These are phyloP conservation scores for Globisporangium ultimum DNA, from an alignment of 352 stramenopile species.

Conservation along the genomic window DNA sequence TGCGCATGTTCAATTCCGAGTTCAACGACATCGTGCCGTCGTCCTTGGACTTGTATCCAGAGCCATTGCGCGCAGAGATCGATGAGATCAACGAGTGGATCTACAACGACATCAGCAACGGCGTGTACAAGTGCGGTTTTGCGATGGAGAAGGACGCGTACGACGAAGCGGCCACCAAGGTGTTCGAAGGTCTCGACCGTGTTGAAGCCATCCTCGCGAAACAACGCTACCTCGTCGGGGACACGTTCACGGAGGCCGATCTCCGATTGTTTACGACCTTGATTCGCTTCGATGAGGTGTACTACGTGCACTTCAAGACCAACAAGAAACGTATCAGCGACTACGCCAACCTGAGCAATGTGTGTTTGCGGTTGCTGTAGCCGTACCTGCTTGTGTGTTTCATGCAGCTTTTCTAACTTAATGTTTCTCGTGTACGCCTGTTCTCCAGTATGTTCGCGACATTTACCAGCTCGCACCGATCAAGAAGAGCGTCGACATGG, in stretches of 20 bases:
- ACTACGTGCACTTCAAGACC: conserved; percentile 87
- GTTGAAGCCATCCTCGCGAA: conserved; percentile 65
- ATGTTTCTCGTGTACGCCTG: too few relatives aligned
- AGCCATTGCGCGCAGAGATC: conserved; percentile 72
- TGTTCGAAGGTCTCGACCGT: conserved; percentile 68
- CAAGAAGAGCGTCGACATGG: conserved; percentile 83
- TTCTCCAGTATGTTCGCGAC: conserved; percentile 56
- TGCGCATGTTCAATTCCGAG: conserved; percentile 88
- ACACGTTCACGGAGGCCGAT: conserved; percentile 74
- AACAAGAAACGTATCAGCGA: conserved; percentile 87
- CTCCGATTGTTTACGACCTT: conserved; percentile 80
- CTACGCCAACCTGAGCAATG: conserved; percentile 83
- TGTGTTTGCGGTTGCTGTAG: conserved; percentile 18
- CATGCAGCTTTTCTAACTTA: too few relatives aligned
- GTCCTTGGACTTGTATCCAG: conserved; percentile 77
- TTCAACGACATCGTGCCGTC: conserved; percentile 74
- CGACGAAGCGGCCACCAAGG: conserved; percentile 63
- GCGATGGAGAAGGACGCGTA: conserved; percentile 86
- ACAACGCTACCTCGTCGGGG: conserved; percentile 57
- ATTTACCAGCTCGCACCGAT: conserved; percentile 94
- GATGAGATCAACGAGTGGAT: conserved; percentile 91
- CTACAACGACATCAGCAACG: conserved; percentile 92
- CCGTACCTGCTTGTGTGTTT: too few relatives aligned
- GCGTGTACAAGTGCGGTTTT: conserved; percentile 92
- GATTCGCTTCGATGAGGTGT: conserved; percentile 81